These are phyloP conservation scores for Solanum arcanum DNA, from an alignment of 257 asterid species.

Conservation along the genomic window DNA sequence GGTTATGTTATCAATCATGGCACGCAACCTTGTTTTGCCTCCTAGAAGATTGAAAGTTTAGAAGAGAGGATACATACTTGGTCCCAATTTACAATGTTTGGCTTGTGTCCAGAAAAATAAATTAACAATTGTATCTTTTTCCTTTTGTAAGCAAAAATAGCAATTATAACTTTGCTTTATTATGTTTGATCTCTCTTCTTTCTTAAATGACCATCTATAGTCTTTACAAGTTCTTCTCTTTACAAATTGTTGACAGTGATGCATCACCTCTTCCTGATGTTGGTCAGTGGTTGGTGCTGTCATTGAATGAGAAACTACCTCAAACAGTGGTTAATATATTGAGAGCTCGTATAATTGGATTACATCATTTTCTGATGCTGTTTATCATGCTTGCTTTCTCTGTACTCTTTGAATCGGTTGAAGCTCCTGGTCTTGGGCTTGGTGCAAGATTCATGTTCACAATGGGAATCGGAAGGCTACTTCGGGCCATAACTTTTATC, in stretches of 20 bases:
- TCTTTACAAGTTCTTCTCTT: neutral
- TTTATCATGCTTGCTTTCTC: slow-evolving; percentile 93
- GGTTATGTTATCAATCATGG: neutral
- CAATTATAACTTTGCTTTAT: neutral
- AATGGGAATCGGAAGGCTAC: slow-evolving; percentile 93
- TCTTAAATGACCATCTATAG: neutral
- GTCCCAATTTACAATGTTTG: neutral
- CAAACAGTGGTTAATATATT: slow-evolving; percentile 41
- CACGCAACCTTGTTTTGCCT: neutral
- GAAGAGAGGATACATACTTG: neutral
- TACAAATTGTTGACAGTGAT: slow-evolving; percentile 29
- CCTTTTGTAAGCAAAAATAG: neutral
- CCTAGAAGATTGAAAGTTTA: neutral
- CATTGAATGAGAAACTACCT: slow-evolving; percentile 75
- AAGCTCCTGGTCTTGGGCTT: slow-evolving; percentile 96
- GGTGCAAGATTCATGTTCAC: slow-evolving; percentile 95
- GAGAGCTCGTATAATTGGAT: slow-evolving; percentile 83
- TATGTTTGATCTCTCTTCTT: neutral
- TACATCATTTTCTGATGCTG: slow-evolving; percentile 95
- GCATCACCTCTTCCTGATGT: slow-evolving; percentile 90
- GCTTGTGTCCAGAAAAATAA: neutral
- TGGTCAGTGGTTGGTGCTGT: slow-evolving; percentile 92
- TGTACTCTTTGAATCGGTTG: slow-evolving; percentile 68
- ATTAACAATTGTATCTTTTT: neutral
- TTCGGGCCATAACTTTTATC: slow-evolving; percentile 70